Conservation (phyloP, 176 grass and related monocot species). For the Pontederia paniculata region DNA sequence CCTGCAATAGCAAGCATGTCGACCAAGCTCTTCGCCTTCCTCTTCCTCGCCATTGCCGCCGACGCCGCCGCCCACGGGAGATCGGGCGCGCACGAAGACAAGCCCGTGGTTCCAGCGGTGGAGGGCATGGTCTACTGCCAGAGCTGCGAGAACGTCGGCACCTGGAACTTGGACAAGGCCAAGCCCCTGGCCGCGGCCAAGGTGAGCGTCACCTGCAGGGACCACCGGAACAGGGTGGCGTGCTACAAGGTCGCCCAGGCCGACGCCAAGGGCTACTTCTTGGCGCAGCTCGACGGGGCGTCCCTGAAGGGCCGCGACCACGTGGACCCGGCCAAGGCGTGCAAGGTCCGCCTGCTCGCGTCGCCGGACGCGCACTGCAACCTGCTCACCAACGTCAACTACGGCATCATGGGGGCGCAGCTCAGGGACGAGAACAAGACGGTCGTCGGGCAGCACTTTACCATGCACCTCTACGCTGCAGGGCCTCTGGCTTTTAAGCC, state of each 20-base stretch:
- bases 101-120: constrained; percentile 23
- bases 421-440: constrained; percentile 44
- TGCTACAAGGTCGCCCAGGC: constrained; percentile 4
- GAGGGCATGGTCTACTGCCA: constrained; percentile 55
- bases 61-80: not conserved
- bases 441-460: not conserved
- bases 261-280: constrained; percentile 48
- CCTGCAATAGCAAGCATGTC: not conserved
- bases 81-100: not conserved
- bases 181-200: constrained; percentile 31
- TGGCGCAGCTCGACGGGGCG: constrained; percentile 25
- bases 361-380: constrained; percentile 50
- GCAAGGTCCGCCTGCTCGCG: constrained; percentile 49
- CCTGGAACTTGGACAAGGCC: constrained; percentile 31
- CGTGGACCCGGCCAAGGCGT: constrained; percentile 34
- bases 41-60: not conserved
- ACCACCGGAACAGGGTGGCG: constrained; percentile 44
- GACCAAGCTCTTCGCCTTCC: not conserved
- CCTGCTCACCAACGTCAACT: constrained; percentile 41
- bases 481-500: constrained; percentile 58
- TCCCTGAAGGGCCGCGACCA: not conserved
- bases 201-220: constrained; percentile 55
- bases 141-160: constrained; percentile 31
- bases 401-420: constrained; percentile 33
- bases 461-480: constrained; percentile 23